phyloP scores from a whole-genome alignment of 257 asterid species.

The Henckelia pumila region DNA sequence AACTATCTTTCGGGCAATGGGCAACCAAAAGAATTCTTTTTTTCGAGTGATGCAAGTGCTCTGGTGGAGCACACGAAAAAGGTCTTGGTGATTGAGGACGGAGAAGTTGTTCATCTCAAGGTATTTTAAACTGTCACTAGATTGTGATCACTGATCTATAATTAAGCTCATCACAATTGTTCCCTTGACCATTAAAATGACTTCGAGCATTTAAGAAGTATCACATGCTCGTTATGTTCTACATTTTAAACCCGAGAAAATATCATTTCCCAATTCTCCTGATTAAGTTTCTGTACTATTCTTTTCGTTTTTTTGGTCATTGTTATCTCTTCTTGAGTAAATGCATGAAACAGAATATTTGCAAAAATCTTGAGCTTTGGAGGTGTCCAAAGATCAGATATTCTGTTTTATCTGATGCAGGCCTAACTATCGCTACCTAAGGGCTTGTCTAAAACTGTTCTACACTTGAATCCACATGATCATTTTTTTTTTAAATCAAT shows the following conservation, averaged over 20 bases:
- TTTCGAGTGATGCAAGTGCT: constrained; percentile 93
- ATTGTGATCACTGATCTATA: background rate
- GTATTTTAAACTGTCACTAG: constrained; percentile 30
- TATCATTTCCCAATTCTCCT: background rate
- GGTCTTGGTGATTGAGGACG: constrained; percentile 85
- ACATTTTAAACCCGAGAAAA: background rate
- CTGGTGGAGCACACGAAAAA: constrained; percentile 89
- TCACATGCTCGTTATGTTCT: background rate
- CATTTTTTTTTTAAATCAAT: background rate
- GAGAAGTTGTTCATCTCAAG: constrained; percentile 87
- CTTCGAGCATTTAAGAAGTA: constrained; percentile 5
- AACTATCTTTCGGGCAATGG: constrained; percentile 61
- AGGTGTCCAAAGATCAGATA: no score
- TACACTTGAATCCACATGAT: background rate
- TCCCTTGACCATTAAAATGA: constrained; percentile 16
- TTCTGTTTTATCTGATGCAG: no score
- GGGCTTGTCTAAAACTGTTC: no score
- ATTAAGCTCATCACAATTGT: background rate
- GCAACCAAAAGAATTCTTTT: constrained; percentile 72
- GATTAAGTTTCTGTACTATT: background rate
- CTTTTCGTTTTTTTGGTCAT: no score
- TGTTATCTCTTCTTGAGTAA: background rate
- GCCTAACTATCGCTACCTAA: no score
- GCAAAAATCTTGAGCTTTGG: background rate
- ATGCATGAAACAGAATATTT: background rate